Conservation (phyloP, 495 filamentous ascomycete genomes). For the Aspergillus egyptiacus region DNA sequence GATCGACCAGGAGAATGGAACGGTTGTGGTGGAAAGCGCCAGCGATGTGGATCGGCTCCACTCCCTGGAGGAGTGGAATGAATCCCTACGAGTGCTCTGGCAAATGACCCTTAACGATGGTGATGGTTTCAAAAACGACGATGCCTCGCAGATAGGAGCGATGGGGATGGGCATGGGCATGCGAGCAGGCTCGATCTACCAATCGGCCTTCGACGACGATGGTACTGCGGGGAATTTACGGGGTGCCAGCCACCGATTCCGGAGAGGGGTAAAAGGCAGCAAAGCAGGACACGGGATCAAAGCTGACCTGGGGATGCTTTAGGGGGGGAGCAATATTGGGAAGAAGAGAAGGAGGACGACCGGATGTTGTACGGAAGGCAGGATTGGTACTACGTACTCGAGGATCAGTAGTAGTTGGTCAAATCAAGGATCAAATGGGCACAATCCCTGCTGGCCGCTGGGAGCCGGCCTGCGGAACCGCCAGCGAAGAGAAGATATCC, state of each 20-base stretch:
- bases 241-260: slow-evolving; percentile 17
- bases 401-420: not conserved
- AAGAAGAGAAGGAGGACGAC: not conserved
- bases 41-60: slow-evolving; percentile 68
- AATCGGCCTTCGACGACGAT: slow-evolving; percentile 32
- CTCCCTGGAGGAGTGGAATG: slow-evolving; percentile 68
- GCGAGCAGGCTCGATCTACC: slow-evolving; percentile 24
- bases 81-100: slow-evolving; percentile 60
- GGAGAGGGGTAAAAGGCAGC: slow-evolving; percentile 23
- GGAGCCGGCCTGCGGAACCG: not conserved
- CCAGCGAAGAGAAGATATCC: not conserved
- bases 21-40: slow-evolving; percentile 69
- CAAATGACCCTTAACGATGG: slow-evolving; percentile 60
- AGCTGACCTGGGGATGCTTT: slow-evolving; percentile 14
- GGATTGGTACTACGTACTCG: slow-evolving; percentile 4
- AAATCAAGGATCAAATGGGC: slow-evolving; percentile 1
- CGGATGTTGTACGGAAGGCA: slow-evolving; percentile 3
- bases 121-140: slow-evolving; percentile 59
- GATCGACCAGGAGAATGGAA: slow-evolving; percentile 83
- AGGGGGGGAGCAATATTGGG: slow-evolving; percentile 2
- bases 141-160: slow-evolving; percentile 24
- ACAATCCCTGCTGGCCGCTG: slow-evolving; percentile 3
- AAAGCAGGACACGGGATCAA: slow-evolving; percentile 17
- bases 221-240: slow-evolving; percentile 18
- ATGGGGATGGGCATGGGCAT: slow-evolving; percentile 2